Conservation (phyloP, 805 yeast genomes). For the Sungouiozyma intestinalis region DNA sequence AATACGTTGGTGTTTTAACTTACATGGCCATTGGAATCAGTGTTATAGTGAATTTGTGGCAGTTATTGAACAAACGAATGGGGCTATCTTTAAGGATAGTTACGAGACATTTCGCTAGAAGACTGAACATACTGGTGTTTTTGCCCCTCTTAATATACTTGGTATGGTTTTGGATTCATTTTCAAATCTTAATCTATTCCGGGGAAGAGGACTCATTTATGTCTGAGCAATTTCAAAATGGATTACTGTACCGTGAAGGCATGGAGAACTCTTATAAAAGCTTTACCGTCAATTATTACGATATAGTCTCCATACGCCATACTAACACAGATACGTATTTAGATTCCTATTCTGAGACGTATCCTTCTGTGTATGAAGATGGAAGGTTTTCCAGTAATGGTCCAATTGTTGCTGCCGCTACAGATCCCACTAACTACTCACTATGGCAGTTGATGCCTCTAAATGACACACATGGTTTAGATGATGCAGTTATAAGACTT, state of each 20-base stretch:
- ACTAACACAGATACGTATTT: slow-evolving; percentile 68
- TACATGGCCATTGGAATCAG: slow-evolving; percentile 79
- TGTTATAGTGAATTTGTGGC: slow-evolving; percentile 79
- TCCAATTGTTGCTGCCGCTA: slow-evolving; percentile 70
- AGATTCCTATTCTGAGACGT: slow-evolving; percentile 66
- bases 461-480: slow-evolving; percentile 15
- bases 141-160: slow-evolving; percentile 77
- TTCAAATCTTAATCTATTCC: slow-evolving; percentile 64
- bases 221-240: slow-evolving; percentile 88
- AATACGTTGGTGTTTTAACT: slow-evolving; percentile 90
- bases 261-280: slow-evolving; percentile 46
- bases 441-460: slow-evolving; percentile 78
- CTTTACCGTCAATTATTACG: slow-evolving; percentile 53
- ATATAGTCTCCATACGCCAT: slow-evolving; percentile 65
- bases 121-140: slow-evolving; percentile 59
- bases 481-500: slow-evolving; percentile 35
- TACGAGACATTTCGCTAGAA: slow-evolving; percentile 58
- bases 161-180: slow-evolving; percentile 86
- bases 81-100: slow-evolving; percentile 52
- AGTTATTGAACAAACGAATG: slow-evolving; percentile 55
- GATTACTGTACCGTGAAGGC: slow-evolving; percentile 48
- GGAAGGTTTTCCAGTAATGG: slow-evolving; percentile 89
- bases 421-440: slow-evolving; percentile 38
- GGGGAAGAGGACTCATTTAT: slow-evolving; percentile 93
- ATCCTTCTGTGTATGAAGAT: slow-evolving; percentile 89